Base-by-base conservation (phyloP, 2,329 filamentous ascomycete species). In the Pezicula carpinea region DNA sequence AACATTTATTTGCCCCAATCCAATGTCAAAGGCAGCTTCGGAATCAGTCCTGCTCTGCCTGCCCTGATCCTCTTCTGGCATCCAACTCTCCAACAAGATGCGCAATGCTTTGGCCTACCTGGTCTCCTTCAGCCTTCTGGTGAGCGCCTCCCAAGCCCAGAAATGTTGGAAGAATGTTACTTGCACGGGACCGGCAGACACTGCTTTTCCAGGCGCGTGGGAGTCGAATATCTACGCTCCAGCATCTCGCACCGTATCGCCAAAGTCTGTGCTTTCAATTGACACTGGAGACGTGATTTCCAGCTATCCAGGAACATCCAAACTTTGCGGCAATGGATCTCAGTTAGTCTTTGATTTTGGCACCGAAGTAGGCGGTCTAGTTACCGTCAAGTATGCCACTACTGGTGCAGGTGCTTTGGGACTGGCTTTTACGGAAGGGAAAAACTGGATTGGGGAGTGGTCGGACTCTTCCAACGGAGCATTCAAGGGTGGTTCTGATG, bases 291-390 rank as follows among this genome's bases (percentile, higher is more conserved):
- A 59, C 55, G 22, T 43, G 53, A 43, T 61, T 66, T 44, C 43
- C 5, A 23, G 17, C 18, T 44, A 44, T 11, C 43, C 43, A 29
- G 43, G 43, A 38, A 13, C 19, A 14, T 26, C 34, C 3, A 23
- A 23, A n/a, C 43, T 44, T 17, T 44, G 34, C 2, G 36, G 38
- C 11, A 77, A 79, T 53, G 73, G 71, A 13, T 77, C 74, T 5
- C 65, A 68, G n/a, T 57, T 76, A 3, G 71, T 79, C 2, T 76
- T 78, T 47, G 77, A 80, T 58, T 81, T 80, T 55, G 76, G 76
- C 4, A 65, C 69, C 18, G 76, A 80, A 57, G 75, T 80, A 8
- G 77, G 77, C 22, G 77, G 77, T 11, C 71, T 80, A 46, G 61
- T 75, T 5, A 71, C 69, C 5, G 55, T 80, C n/a, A 60, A 68